Conservation (phyloP, 768 basidiomycete species). For the Leccinum truebloodii region DNA sequence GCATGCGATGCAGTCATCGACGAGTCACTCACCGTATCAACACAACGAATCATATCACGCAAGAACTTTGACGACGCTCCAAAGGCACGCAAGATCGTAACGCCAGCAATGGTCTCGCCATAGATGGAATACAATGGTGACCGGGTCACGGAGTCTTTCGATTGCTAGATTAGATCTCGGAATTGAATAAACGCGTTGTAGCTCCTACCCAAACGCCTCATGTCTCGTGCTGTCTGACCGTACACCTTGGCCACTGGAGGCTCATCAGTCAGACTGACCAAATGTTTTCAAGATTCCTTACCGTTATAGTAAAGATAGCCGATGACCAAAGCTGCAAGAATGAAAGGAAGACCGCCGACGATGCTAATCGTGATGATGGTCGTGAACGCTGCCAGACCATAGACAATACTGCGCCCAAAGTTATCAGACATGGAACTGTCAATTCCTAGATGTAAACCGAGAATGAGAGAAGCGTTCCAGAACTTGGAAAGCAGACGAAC, state of each 20-base stretch:
- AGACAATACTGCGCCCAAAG: conserved; percentile 77
- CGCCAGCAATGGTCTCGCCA: conserved; percentile 51
- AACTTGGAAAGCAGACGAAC: conserved; percentile 18
- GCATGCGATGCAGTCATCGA: background rate
- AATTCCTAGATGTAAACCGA: conserved; percentile 49
- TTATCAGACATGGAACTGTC: conserved; percentile 84
- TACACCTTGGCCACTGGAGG: conserved; percentile 49
- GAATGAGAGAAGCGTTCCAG: conserved; percentile 11
- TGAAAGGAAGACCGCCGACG: conserved; percentile 78
- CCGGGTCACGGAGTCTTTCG: conserved; percentile 47
- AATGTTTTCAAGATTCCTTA: conserved; percentile 31
- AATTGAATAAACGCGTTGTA: background rate
- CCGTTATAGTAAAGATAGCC: conserved; percentile 71
- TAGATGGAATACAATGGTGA: conserved; percentile 51
- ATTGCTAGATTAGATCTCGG: background rate
- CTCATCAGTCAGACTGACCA: conserved; percentile 8
- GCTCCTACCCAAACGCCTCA: conserved; percentile 69
- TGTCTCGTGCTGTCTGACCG: conserved; percentile 84
- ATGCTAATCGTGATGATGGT: conserved; percentile 74
- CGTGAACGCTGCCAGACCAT: conserved; percentile 66
- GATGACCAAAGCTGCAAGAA: conserved; percentile 57
- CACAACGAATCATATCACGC: conserved; percentile 79
- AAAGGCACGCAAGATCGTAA: conserved; percentile 72
- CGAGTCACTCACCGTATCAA: conserved; percentile 63
- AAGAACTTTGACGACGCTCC: conserved; percentile 87